Evolutionary conservation across 73 alveolate genomes (phyloP).

Genomic region (Stentor roeselii): DNA sequence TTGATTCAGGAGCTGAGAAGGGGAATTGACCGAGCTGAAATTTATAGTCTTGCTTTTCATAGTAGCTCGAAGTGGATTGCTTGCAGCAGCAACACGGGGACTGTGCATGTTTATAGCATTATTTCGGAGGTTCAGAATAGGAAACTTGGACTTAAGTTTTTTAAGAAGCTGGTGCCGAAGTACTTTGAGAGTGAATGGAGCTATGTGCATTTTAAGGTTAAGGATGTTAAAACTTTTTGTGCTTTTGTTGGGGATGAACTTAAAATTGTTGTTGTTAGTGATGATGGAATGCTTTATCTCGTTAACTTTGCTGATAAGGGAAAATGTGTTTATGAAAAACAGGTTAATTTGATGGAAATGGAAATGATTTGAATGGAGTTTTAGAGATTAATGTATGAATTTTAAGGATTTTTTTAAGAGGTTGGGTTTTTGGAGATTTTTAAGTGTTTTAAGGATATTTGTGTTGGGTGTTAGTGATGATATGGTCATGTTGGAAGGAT

Average conservation of each 20-base stretch:
- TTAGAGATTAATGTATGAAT: no score
- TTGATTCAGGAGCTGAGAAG: conserved; percentile 88
- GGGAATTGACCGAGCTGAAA: conserved; percentile 93
- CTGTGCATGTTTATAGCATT: conserved; percentile 85
- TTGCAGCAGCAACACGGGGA: conserved; percentile 91
- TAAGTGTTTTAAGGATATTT: no score
- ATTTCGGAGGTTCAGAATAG: conserved; percentile 41
- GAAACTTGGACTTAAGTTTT: neutral
- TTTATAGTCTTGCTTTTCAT: conserved; percentile 87
- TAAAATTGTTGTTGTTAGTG: conserved; percentile 54
- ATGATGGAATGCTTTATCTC: conserved; percentile 86
- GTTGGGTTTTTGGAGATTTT: no score
- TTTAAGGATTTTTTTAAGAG: no score
- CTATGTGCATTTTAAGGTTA: conserved; percentile 84
- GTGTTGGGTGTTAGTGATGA: no score
- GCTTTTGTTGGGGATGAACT: conserved; percentile 59
- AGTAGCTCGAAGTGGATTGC: conserved; percentile 79
- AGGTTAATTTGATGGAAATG: conserved; percentile 21
- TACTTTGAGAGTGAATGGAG: conserved; percentile 96
- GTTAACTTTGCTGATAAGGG: conserved; percentile 91
- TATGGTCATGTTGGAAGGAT: no score
- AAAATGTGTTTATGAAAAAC: conserved; percentile 69
- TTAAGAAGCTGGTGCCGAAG: conserved; percentile 37
- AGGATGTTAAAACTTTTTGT: conserved; percentile 67
- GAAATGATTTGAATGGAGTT: neutral